A percentile compares a stretch with the other conserved stretches of the same genome.
These are phyloP conservation scores for Clarireedia monteithiana DNA, from an alignment of 2,329 filamentous ascomycete species.

Conservation along the genomic window DNA sequence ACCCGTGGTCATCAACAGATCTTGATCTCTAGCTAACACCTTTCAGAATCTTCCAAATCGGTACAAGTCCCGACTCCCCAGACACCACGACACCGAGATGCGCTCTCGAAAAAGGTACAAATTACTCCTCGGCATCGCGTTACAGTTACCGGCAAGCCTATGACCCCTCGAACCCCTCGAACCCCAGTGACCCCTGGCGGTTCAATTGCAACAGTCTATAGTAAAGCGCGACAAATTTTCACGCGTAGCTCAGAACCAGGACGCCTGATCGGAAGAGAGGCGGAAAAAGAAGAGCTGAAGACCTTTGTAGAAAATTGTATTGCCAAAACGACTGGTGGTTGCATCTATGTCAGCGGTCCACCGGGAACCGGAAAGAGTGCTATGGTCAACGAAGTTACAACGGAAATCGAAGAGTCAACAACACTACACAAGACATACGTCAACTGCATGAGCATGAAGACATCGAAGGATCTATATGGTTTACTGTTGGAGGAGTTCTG, in stretches of 20 bases:
- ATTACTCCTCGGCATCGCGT: conserved; percentile 80
- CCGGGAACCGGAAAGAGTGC: conserved; percentile 97
- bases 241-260: conserved; percentile 44
- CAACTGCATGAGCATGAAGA: conserved; percentile 97
- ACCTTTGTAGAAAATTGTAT: conserved; percentile 61
- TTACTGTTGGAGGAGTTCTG: conserved; percentile 67
- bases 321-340: conserved; percentile 58
- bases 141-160: conserved; percentile 64
- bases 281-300: conserved; percentile 55
- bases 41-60: conserved; percentile 35
- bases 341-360: conserved; percentile 90
- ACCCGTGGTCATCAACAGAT: not conserved
- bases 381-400: conserved; percentile 73
- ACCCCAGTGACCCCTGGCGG: conserved; percentile 62
- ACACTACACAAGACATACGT: conserved; percentile 66
- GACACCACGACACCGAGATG: conserved; percentile 75
- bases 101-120: conserved; percentile 57
- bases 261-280: conserved; percentile 28
- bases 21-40: conserved; percentile 13
- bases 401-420: conserved; percentile 42
- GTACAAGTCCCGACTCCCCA: conserved; percentile 57
- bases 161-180: conserved; percentile 71
- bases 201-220: conserved; percentile 69
- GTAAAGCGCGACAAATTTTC: conserved; percentile 80
- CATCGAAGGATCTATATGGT: conserved; percentile 74